Base-by-base conservation (phyloP, 148 eudicot species). In the Dysphania ambrosioides region DNA sequence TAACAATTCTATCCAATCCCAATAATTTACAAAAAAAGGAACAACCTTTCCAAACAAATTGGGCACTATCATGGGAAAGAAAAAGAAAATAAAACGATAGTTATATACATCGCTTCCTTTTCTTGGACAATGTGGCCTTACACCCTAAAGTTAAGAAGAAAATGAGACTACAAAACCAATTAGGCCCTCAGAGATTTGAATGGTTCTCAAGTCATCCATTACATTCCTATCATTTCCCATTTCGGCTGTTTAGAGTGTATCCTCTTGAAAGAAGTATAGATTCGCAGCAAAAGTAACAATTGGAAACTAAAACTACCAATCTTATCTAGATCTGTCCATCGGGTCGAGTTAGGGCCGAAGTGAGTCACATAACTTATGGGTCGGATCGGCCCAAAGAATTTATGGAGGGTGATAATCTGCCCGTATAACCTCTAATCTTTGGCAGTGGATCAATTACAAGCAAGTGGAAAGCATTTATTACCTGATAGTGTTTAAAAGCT, bases 161-260 rank as follows among this genome's bases (percentile, higher is more conserved):
- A 47, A 74, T 24, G 7, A 60, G 32, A 65, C 57, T 51, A 77
- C 70, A 77, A 63, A 49, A 77, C 31, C 23, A 53, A 77, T 51
- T 64, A 71, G 80, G 75, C 80, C 62, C 71, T 77, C 65, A 26
- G 38, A 55, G 30, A 35, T 62, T 63, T 23, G 60, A 77, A 77
- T 35, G 69, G 71, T 64, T 71, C 49, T 38, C 26, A 60, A 40
- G 4, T 27, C 66, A 12, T 9, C 71, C 76, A 44, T 47, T 47
- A 47, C 16, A 47, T 44, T 42, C 69, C 64, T 30, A 75, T 53
- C 53, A 38, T 27, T 38, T 60, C 13, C n/a, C 35, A 9, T 40
- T 26, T 58, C 8, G 21, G 70, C 11, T 10, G 3, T 59, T 59
- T 59, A 59, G 32, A 21, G 32, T 59, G 31, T 27, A 27, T 1